Base-by-base conservation (phyloP, 352 stramenopile genomes). In the Globisporangium orthogonon region DNA sequence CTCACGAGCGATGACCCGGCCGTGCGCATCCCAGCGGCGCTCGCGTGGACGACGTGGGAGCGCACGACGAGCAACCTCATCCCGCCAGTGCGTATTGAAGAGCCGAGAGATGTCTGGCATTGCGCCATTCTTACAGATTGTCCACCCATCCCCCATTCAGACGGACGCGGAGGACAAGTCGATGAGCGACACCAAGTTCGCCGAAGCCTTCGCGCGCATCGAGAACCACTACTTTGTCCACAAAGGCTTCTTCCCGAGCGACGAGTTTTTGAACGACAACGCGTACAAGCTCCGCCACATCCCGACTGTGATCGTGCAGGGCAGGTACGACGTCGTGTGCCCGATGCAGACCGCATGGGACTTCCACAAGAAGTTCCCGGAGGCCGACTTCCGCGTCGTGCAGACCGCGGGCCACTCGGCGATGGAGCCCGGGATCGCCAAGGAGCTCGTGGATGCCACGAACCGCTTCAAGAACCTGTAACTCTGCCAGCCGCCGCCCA, bases 171-270 rank as follows among this genome's bases (percentile, higher is more conserved):
- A 70, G n/a, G 71, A 78, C 37, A 89, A 91, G 72, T 90, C 81
- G 45, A 92, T 89, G 74, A 73, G 66, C 37, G 80, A 96, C 48
- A 65, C 70, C 29, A 83, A 85, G 61, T 96, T 97, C 59, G 82
- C 87, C 7, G 78, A 95, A 60, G 86, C 91, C 2, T 97, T 97
- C 63, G 90, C 89, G 31, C 81, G 90, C 49, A 97, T 97, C 59
- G 91, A 97, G 71, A 96, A 94, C 73, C 90, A 97, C 63, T 97
- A 95, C 68, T 97, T 97, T 33, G 65, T 89, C 43, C 83, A 97
- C 72, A 82, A 89, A 49, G 91, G 86, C 23, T 97, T 95, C 69
- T 96, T 97, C 67, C 79, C 86, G 7, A 76, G 49, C 28, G 83
- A 95, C 61, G 76, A 87, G 48, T 96, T 94, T 55, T 61, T 97